Evolutionary conservation across 352 stramenopile genomes (phyloP).

Genomic region (Phytophthora macrochlamydospora): DNA sequence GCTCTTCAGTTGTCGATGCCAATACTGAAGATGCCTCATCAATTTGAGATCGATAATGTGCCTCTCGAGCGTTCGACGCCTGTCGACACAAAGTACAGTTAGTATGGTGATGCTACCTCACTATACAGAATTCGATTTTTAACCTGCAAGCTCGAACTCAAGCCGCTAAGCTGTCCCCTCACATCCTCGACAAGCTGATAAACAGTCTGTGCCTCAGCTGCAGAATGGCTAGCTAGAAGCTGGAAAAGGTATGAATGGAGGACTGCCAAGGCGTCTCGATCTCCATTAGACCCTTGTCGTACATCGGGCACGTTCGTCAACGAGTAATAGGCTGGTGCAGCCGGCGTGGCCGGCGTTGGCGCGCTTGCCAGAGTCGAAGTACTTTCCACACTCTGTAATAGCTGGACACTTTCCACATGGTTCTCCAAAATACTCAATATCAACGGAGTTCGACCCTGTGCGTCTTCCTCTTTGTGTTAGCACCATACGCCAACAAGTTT

Average conservation of each 20-base stretch:
- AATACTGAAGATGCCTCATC: constrained; percentile 25
- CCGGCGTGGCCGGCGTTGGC: constrained; percentile 5
- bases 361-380: constrained; percentile 11
- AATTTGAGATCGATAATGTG: constrained; percentile 23
- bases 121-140: not conserved
- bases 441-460: constrained; percentile 60
- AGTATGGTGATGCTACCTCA: not conserved
- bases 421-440: constrained; percentile 79
- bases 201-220: constrained; percentile 30
- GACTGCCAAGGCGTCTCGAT: constrained; percentile 30
- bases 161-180: constrained; percentile 23
- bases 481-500: constrained; percentile 47
- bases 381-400: constrained; percentile 48
- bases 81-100: constrained; percentile 8
- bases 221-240: constrained; percentile 19
- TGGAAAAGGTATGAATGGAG: constrained; percentile 35
- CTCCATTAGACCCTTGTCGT: constrained; percentile 11
- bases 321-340: constrained; percentile 11
- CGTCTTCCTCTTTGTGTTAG: constrained; percentile 56
- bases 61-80: constrained; percentile 30
- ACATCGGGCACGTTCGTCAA: constrained; percentile 5
- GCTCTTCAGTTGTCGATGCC: constrained; percentile 17
- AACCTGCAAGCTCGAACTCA: constrained; percentile 38
- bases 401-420: constrained; percentile 63
- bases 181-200: constrained; percentile 38